phyloP scores from a whole-genome alignment of 2,329 filamentous ascomycete species.

The Drechmeria coniospora region DNA sequence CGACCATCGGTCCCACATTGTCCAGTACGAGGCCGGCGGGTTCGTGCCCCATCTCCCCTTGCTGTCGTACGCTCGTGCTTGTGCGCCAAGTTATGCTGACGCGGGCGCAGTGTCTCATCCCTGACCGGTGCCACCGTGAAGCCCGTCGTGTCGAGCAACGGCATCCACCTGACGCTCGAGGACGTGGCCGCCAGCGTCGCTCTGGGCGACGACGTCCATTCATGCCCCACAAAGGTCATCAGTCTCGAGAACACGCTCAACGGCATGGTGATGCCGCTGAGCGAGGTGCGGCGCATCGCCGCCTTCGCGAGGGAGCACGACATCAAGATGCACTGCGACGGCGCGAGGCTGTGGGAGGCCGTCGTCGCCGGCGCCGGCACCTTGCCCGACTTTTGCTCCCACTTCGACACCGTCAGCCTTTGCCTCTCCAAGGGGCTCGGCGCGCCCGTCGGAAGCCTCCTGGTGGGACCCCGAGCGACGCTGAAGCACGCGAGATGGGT shows the following conservation, averaged over 20 bases:
- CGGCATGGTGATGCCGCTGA: constrained; percentile 63
- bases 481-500: constrained; percentile 26
- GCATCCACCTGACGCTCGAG: constrained; percentile 57
- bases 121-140: constrained; percentile 58
- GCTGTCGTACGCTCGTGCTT: neutral
- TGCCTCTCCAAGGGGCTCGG: constrained; percentile 76
- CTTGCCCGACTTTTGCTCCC: constrained; percentile 48
- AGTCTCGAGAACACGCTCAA: constrained; percentile 75
- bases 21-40: constrained; percentile 50
- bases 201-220: constrained; percentile 56
- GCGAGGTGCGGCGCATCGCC: constrained; percentile 53
- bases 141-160: constrained; percentile 53
- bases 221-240: constrained; percentile 67
- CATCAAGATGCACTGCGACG: constrained; percentile 63
- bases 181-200: constrained; percentile 55
- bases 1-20: constrained; percentile 65
- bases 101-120: constrained; percentile 43
- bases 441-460: constrained; percentile 63
- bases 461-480: constrained; percentile 35
- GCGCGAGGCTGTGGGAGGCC: constrained; percentile 70
- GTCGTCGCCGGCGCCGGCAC: constrained; percentile 53
- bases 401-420: constrained; percentile 60
- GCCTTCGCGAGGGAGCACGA: constrained; percentile 48
- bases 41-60: constrained; percentile 13
- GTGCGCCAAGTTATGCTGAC: neutral